Percentiles rank a stretch among this genome's conserved stretches.
These are phyloP conservation scores for Brassica incana DNA, from an alignment of 345 rosid species.

Conservation along the genomic window DNA sequence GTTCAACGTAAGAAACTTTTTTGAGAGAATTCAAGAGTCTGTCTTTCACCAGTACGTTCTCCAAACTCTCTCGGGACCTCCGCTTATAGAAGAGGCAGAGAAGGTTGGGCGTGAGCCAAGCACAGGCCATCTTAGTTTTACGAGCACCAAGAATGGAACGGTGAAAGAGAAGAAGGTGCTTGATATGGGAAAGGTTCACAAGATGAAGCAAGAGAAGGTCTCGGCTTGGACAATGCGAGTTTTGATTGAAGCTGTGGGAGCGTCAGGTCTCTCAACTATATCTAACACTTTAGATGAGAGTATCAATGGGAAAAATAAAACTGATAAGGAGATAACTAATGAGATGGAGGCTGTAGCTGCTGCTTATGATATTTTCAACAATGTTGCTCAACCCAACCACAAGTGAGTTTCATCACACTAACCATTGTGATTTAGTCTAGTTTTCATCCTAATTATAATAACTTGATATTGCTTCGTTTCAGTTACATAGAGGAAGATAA, in stretches of 20 bases:
- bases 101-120: background rate
- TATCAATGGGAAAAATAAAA: background rate
- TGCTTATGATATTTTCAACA: background rate
- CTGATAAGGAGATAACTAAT: background rate
- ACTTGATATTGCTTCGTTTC: background rate
- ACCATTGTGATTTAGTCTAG: no score
- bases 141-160: background rate
- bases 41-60: background rate
- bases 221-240: background rate
- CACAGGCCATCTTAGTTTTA: background rate
- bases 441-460: background rate
- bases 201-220: background rate
- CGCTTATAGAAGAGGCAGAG: background rate
- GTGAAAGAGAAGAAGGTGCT: background rate
- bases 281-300: background rate
- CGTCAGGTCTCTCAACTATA: background rate
- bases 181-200: background rate
- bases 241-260: background rate
- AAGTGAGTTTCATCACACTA: no score
- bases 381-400: background rate
- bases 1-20: background rate
- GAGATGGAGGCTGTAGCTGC: background rate
- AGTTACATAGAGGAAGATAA: background rate
- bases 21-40: background rate
- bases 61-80: background rate